Base-by-base conservation (phyloP, 768 basidiomycete species). In the Phanerodontia chrysosporium region DNA sequence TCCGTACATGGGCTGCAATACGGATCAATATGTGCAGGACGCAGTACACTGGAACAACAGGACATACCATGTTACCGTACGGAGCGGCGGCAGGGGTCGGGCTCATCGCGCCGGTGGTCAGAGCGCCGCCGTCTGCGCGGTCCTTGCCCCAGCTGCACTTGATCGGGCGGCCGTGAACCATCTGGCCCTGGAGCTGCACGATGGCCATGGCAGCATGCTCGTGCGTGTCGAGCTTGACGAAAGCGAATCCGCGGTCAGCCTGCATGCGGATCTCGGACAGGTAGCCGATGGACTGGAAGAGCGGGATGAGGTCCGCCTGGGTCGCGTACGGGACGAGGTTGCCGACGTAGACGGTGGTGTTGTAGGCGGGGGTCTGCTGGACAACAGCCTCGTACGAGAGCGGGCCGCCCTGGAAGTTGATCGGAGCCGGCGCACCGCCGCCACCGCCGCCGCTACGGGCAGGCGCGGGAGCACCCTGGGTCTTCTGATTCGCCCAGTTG, bases 401-500 rank as follows among this genome's bases (percentile, higher is more conserved):
- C 27, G 92, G 91, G 54, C 90, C 90, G 62, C 89, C 90, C 73
- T 87, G 85, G 78, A 93, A 95, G 74, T 92, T 94, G 75, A 93
- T 90, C 45, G 93, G 91, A 53, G 92, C 90, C 51, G 94, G 92
- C 28, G 91, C 89, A 59, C 81, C 79, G 55, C 86, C 79, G 58
- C 74, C 69, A 46, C 66, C 58, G 29, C 62, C 49, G 16, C 61
- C 57, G 49, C 36, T 1, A 32, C 62, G 45, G 45, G 45, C 57
- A 27, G 66, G 16, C n/a, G 63, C 58, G 18, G 71, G 66, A 1
- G 67, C 72, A 58, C 86, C 92, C 74, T 96, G 94, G 18, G 95
- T 98, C 80, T 98, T 98, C 77, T 98, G 96, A 78, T 98, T 98
- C 55, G 97, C 97, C 96, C 96, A 99, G 78, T 99, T 99, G 74